Base-by-base conservation (phyloP, 179 eudicot species). In the Nepenthes alata region DNA sequence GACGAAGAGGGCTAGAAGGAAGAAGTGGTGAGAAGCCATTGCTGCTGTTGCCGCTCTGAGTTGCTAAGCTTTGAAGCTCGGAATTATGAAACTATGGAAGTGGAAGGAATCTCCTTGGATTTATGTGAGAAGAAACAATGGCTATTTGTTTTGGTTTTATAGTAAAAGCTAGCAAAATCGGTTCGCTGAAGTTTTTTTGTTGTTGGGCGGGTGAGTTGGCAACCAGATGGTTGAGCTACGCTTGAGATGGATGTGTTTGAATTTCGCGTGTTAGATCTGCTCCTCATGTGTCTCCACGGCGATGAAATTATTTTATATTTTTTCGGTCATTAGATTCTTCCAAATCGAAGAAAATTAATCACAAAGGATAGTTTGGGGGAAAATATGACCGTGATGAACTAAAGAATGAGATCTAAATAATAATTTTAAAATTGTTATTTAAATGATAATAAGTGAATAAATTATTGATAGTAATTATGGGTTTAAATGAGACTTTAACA, bases 21-120 rank as follows among this genome's bases (percentile, higher is more conserved):
- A 37, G 37, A 7, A n/a, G 15, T 58, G 68, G 3, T 47, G 55
- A 49, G 36, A 52, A 53, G 77, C 57, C 77, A 74, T 74, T 10
- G 45, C 59, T 34, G 13, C 15, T 16, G 25, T 16, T 16, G 25
- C 25, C 25, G 25, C 25, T 16, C 25, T 16, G 2, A 4, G 13
- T 52, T 39, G 45, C 45, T 39, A 39, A 7, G 45, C 4, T 16
- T 16, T 16, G 55, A 1, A 11, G 16, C 55, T 51, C 10, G 55
- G 55, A 3, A 51, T 5, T 1, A 5, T 10, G 5, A 51, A 11
- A n/a, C 25, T 35, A 47, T 57, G 62, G 6, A 7, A 11, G 5
- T 15, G 37, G n/a, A n/a, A n/a, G n/a, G n/a, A n/a, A n/a, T n/a
- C n/a, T n/a, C n/a, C n/a, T 2, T 64, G 56, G 60, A 1, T n/a